These are phyloP conservation scores for Artemisia annua DNA, from an alignment of 129 eudicot species.

Conservation along the genomic window DNA sequence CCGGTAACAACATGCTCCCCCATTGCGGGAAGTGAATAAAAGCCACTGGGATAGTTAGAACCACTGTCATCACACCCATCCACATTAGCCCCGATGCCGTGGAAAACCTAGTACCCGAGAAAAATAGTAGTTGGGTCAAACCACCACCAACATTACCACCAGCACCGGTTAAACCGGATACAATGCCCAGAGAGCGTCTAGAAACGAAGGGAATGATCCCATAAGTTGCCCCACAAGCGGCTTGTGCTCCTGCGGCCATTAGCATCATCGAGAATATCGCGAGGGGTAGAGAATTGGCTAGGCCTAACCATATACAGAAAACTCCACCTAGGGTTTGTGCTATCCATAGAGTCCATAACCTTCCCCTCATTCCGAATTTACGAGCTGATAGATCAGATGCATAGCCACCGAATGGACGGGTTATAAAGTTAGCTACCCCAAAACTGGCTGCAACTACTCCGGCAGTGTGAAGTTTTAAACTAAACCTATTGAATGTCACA, in stretches of 20 bases:
- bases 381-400: constrained; percentile 49
- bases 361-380: constrained; percentile 65
- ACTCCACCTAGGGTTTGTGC: constrained; percentile 58
- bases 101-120: constrained; percentile 18
- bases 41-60: constrained; percentile 16
- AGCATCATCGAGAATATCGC: constrained; percentile 50
- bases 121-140: constrained; percentile 19
- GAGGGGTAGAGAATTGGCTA: constrained; percentile 39
- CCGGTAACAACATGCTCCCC: constrained; percentile 47
- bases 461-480: constrained; percentile 54
- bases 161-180: constrained; percentile 25
- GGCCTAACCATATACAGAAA: constrained; percentile 53
- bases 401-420: constrained; percentile 55
- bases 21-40: constrained; percentile 39
- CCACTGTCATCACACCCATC: constrained; percentile 28
- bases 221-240: constrained; percentile 71
- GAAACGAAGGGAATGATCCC: constrained; percentile 72
- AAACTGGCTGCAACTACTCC: constrained; percentile 61
- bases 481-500: constrained; percentile 21
- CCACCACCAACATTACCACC: constrained; percentile 28
- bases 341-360: constrained; percentile 64
- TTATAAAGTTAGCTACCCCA: constrained; percentile 56
- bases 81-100: constrained; percentile 20
- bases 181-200: constrained; percentile 32
- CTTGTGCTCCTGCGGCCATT: constrained; percentile 65